A percentile compares a stretch with the other conserved stretches of the same genome.
These are phyloP conservation scores for Aspergillus piperis DNA, from an alignment of 2,329 filamentous ascomycete species.

Conservation along the genomic window DNA sequence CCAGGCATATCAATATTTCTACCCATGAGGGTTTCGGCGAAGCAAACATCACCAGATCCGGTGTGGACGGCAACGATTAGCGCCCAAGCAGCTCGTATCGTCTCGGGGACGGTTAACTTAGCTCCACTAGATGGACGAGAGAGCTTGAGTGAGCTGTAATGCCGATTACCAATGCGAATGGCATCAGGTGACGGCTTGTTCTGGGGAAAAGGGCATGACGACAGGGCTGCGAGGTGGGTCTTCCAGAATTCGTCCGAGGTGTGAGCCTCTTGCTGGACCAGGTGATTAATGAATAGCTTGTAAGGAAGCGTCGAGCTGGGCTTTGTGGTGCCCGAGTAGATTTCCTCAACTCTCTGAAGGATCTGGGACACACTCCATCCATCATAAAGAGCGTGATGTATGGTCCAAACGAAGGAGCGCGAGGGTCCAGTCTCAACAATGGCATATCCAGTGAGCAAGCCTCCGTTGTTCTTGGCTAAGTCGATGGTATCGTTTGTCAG, in stretches of 20 bases:
- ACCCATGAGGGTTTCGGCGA: conserved; percentile 57
- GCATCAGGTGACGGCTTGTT: conserved; percentile 25
- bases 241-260: conserved; percentile 38
- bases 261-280: conserved; percentile 28
- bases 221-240: conserved; percentile 30
- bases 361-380: conserved; percentile 48
- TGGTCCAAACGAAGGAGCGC: conserved; percentile 50
- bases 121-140: conserved; percentile 21
- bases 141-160: conserved; percentile 27
- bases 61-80: conserved; percentile 54
- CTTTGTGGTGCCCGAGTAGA: conserved; percentile 28
- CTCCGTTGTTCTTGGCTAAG: conserved; percentile 39
- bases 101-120: conserved; percentile 48
- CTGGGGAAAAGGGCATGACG: conserved; percentile 32
- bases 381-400: conserved; percentile 57
- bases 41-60: conserved; percentile 51
- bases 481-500: conserved; percentile 27
- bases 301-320: conserved; percentile 23
- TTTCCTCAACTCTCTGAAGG: conserved; percentile 39
- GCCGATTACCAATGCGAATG: conserved; percentile 28
- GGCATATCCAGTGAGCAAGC: conserved; percentile 36
- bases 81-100: conserved; percentile 57
- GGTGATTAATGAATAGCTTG: conserved; percentile 35
- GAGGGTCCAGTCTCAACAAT: conserved; percentile 33
- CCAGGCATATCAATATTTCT: conserved; percentile 54